phyloP scores from a whole-genome alignment of 1,139 yeast genomes.

The Pichia kudriavzevii region DNA sequence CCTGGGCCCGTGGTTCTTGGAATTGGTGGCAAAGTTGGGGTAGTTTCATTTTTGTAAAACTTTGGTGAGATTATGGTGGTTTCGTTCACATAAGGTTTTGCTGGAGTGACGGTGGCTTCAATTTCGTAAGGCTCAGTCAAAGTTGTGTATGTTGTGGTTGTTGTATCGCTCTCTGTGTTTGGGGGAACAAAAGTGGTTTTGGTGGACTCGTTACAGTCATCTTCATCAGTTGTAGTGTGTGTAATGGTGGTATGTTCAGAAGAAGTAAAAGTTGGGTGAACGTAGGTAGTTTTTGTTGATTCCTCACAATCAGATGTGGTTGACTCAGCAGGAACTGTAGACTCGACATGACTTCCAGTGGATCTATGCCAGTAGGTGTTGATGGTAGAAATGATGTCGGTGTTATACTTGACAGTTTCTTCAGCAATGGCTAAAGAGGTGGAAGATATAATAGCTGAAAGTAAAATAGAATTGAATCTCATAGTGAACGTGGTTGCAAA shows the following conservation, averaged over 20 bases:
- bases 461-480: slow-evolving; percentile 1
- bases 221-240: background rate
- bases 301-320: slow-evolving; percentile 1
- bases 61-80: too few species aligned
- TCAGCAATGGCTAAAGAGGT: slow-evolving; percentile 1
- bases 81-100: too few species aligned
- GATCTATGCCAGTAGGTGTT: too few species aligned
- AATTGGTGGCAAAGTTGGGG: background rate
- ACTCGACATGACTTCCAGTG: too few species aligned
- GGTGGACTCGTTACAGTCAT: slow-evolving; percentile 1
- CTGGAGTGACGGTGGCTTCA: too few species aligned
- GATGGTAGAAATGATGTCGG: background rate
- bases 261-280: slow-evolving; percentile 1
- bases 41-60: too few species aligned
- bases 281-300: background rate
- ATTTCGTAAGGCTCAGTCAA: too few species aligned
- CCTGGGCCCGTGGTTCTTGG: too few species aligned
- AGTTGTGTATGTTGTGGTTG: too few species aligned
- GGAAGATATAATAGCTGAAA: slow-evolving; percentile 1
- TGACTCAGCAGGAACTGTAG: too few species aligned
- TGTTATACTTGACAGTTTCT: background rate
- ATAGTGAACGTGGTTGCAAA: too few species aligned
- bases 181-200: background rate
- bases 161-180: too few species aligned
- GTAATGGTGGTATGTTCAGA: background rate